Percentiles rank a stretch among this genome's conserved stretches.
Evolutionary conservation across 2,329 filamentous ascomycete species (phyloP).

Genomic region (Bipolaris sorokiniana): DNA sequence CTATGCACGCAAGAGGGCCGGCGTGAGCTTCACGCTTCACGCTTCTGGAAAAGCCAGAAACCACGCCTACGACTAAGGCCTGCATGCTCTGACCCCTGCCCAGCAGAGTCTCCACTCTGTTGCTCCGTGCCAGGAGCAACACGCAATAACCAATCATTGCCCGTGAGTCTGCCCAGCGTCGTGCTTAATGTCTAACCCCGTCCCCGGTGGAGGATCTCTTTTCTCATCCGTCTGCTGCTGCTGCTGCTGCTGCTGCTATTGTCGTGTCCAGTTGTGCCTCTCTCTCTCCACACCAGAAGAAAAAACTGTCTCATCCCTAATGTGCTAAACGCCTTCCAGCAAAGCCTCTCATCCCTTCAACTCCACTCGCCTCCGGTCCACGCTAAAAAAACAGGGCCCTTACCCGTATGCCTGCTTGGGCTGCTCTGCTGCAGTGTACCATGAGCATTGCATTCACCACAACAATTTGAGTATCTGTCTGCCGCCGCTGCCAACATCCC

Average conservation of each 20-base stretch:
- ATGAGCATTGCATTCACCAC: constrained; percentile 29
- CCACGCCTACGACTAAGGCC: constrained; percentile 31
- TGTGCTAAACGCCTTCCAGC: constrained; percentile 1
- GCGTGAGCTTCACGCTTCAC: constrained; percentile 13
- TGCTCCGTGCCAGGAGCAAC: constrained; percentile 29
- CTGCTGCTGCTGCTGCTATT: constrained; percentile 12
- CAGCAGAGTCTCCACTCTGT: constrained; percentile 24
- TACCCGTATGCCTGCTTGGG: constrained; percentile 25
- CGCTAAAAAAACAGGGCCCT: constrained; percentile 19
- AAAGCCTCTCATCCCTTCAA: constrained; percentile 8
- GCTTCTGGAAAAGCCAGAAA: constrained; percentile 13
- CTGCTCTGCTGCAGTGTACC: constrained; percentile 35
- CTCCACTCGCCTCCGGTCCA: constrained; percentile 24
- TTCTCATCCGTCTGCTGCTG: constrained; percentile 27
- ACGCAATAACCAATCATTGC: constrained; percentile 33
- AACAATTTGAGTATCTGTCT: constrained; percentile 8
- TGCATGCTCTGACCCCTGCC: constrained; percentile 34
- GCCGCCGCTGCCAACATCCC: neutral
- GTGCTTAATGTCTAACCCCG: constrained; percentile 41
- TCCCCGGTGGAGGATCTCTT: constrained; percentile 31
- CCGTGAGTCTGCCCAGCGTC: constrained; percentile 25
- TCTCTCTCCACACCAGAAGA: constrained; percentile 7
- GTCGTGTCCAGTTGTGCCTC: constrained; percentile 16
- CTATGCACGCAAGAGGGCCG: constrained; percentile 13
- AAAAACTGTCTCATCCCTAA: neutral